Base-by-base conservation (phyloP, 768 basidiomycete genomes). In the Lentinula sp. region DNA sequence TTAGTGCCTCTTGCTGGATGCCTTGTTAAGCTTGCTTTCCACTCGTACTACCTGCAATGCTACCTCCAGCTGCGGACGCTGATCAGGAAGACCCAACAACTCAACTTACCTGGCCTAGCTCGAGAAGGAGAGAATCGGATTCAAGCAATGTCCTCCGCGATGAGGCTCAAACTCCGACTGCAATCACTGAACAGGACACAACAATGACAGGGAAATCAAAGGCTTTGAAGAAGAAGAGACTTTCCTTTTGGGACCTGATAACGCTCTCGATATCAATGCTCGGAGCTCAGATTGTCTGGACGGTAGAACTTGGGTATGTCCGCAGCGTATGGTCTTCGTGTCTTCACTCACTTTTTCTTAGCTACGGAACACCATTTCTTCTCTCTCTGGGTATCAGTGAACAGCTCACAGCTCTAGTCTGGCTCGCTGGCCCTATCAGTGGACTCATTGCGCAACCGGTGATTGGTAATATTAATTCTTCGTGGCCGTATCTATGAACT, bases 371-470 rank as follows among this genome's bases (percentile, higher is more conserved):
- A 4, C 96, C 96, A 1, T 97, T 97, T 72, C 78, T 98, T 42
- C 80, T 96, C 13, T 80, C 80, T 35, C 78, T 90, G 18, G 89
- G 89, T 6, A 76, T 98, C 31, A 88, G 93, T 0, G 95, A 95
- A 70, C 87, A 93, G 69, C 77, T 95, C 15, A 98, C 97, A 0
- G 90, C 92, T 58, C 82, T 98, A 7, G 96, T 99, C 39, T 99
- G 97, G 97, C 80, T 93, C 42, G 91, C 91, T 60, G 91, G 96
- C 9, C 97, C 97, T 4, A 93, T 99, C 62, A 94, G 92, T 63
- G 97, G 97, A 15, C 79, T 99, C 50, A 78, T 99, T 55, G 95
- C 95, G 4, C 97, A 99, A 71, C 97, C 97, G n/a, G 80, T 98
- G 59, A 97, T 99, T 66, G 97, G 96, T 93, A 66, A 63, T 79